phyloP scores from a whole-genome alignment of 2,329 filamentous ascomycete genomes.

The Esteya vermicola region DNA sequence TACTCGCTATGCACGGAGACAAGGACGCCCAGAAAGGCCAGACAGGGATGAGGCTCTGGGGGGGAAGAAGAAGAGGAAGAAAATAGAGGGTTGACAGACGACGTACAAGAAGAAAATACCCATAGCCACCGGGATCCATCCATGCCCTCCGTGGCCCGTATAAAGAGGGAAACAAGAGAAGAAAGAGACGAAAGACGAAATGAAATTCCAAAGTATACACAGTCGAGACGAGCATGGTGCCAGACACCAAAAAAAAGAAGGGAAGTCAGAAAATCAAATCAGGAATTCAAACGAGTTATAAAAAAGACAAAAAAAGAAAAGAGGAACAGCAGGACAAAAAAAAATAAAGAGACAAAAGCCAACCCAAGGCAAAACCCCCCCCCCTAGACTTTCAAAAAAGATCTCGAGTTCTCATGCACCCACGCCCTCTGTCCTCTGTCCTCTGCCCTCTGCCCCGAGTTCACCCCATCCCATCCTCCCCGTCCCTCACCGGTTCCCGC shows the following conservation, averaged over 20 bases:
- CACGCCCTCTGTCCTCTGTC: neutral
- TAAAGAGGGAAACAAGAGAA: neutral
- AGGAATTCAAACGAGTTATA: neutral
- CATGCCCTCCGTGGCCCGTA: neutral
- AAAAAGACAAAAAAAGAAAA: constrained; percentile 1
- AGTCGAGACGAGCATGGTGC: too few species aligned
- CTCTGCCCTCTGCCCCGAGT: too few species aligned
- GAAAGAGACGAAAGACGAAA: neutral
- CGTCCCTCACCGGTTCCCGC: constrained; percentile 8
- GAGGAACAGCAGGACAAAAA: neutral
- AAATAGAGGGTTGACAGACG: neutral
- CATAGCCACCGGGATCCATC: neutral
- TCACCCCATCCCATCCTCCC: too few species aligned
- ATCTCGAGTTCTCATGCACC: too few species aligned
- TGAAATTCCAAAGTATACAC: neutral
- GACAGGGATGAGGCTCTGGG: too few species aligned
- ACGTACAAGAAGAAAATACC: neutral
- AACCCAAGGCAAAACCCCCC: constrained; percentile 3
- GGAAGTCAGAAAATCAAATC: neutral
- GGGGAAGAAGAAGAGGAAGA: too few species aligned
- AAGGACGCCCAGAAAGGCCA: too few species aligned
- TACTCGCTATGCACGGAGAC: too few species aligned
- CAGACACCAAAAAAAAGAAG: neutral
- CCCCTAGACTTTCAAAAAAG: neutral
- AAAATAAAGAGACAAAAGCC: constrained; percentile 1